These are phyloP conservation scores for Aristolochia fimbriata DNA, from an alignment of 164 flowering plant species.

Conservation along the genomic window DNA sequence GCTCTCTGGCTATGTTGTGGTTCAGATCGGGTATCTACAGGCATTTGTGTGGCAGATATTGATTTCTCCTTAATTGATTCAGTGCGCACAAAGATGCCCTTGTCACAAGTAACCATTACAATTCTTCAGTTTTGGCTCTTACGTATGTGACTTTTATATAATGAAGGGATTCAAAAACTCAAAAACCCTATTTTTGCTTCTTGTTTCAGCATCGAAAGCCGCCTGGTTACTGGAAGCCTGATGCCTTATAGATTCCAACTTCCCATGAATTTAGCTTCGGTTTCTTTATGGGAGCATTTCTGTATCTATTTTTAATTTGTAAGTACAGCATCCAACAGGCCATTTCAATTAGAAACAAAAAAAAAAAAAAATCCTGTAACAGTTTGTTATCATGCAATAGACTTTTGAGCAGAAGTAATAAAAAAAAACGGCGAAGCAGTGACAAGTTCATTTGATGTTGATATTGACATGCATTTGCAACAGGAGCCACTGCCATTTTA, in stretches of 20 bases:
- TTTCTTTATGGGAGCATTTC: too few species aligned
- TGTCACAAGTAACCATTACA: constrained; percentile 43
- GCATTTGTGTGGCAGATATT: constrained; percentile 77
- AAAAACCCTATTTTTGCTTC: not conserved
- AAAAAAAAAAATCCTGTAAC: too few species aligned
- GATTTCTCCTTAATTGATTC: constrained; percentile 65
- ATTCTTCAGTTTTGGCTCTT: not conserved
- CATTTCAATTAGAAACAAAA: not conserved
- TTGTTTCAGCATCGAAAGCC: constrained; percentile 54
- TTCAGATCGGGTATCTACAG: constrained; percentile 70
- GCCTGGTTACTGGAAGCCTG: constrained; percentile 29
- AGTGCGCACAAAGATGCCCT: constrained; percentile 72
- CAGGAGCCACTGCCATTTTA: too few species aligned
- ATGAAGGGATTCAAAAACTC: not conserved
- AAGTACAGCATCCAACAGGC: constrained; percentile 10
- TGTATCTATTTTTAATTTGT: too few species aligned
- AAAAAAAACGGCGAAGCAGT: too few species aligned
- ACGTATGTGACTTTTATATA: not conserved
- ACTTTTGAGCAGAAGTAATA: not conserved
- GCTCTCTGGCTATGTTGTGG: not conserved
- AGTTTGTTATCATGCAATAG: too few species aligned
- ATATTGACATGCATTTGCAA: too few species aligned
- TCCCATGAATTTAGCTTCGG: too few species aligned
- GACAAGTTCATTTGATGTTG: too few species aligned
- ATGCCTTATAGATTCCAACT: too few species aligned